Percentiles rank a stretch among this genome's conserved stretches.
Evolutionary conservation across 2,329 filamentous ascomycete genomes (phyloP).

Genomic region (Penicillium verrucosum): DNA sequence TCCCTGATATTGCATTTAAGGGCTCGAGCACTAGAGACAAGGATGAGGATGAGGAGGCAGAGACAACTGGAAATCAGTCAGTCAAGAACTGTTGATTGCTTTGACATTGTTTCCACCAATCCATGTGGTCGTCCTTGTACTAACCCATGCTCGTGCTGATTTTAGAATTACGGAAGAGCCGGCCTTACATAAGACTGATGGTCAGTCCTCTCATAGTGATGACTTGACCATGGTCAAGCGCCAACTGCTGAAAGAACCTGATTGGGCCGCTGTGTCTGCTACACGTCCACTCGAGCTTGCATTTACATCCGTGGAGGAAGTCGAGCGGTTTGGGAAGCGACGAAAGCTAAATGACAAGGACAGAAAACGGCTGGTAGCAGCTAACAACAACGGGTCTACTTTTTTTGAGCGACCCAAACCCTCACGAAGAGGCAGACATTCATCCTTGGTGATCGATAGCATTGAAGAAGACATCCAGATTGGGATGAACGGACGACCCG

Average conservation of each 20-base stretch:
- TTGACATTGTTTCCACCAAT: background rate
- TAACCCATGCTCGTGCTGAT: constrained; percentile 1
- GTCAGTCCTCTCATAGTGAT: background rate
- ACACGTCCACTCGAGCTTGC: constrained; percentile 34
- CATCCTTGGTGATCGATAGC: constrained; percentile 3
- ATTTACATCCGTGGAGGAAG: constrained; percentile 30
- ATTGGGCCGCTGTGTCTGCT: constrained; percentile 39
- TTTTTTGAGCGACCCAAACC: constrained; percentile 3
- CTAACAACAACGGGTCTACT: background rate
- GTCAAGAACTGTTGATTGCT: constrained; percentile 4
- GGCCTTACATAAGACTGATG: background rate
- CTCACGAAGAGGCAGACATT: background rate
- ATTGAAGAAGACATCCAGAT: constrained; percentile 23
- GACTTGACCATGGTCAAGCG: constrained; percentile 30
- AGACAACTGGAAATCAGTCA: background rate
- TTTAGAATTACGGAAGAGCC: background rate
- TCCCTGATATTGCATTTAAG: constrained; percentile 2
- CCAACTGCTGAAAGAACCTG: constrained; percentile 33
- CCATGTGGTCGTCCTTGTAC: background rate
- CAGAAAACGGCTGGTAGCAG: constrained; percentile 22
- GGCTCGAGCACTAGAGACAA: background rate
- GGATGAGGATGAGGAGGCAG: background rate
- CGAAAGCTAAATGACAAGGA: constrained; percentile 34
- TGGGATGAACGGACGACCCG: constrained; percentile 22
- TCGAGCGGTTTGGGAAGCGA: constrained; percentile 35